A percentile compares a stretch with the other conserved stretches of the same genome.
phyloP scores from a whole-genome alignment of 2,329 filamentous ascomycete genomes.

The Pseudofabraea citricarpa region DNA sequence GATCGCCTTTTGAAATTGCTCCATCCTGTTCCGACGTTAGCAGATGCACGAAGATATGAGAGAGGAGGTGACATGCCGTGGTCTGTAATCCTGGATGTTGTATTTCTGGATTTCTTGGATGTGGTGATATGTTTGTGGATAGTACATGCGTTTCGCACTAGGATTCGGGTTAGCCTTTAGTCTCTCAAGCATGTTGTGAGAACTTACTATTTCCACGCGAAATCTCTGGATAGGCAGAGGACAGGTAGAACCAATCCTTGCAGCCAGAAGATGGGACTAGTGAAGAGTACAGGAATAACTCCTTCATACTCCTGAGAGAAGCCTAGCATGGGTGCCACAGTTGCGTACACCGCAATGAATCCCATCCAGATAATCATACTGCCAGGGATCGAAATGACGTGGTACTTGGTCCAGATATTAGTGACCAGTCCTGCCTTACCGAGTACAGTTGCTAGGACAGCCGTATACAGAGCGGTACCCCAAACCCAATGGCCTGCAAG shows the following conservation, averaged over 20 bases:
- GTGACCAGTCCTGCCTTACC: conserved; percentile 93
- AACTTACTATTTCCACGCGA: conserved; percentile 86
- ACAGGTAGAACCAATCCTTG: conserved; percentile 78
- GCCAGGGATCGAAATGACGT: conserved; percentile 89
- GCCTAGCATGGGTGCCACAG: conserved; percentile 73
- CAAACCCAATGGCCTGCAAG: conserved; percentile 95
- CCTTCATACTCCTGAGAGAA: conserved; percentile 84
- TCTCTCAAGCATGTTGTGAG: background rate
- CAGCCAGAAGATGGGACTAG: conserved; percentile 83
- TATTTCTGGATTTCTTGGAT: conserved; percentile 99
- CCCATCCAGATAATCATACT: conserved; percentile 88
- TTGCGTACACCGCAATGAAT: conserved; percentile 84
- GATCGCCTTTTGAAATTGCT: conserved; percentile 99
- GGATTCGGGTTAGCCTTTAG: conserved; percentile 14
- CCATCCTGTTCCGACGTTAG: conserved; percentile 63
- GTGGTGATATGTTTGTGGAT: conserved; percentile 92
- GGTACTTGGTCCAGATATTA: conserved; percentile 98
- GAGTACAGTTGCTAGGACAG: conserved; percentile 87
- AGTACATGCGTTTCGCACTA: conserved; percentile 87
- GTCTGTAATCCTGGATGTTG: conserved; percentile 98
- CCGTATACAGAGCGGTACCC: conserved; percentile 91
- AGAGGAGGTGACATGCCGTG: conserved; percentile 57
- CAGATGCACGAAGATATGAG: background rate
- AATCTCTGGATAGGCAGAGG: conserved; percentile 80
- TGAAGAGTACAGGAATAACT: conserved; percentile 74